phyloP scores from a whole-genome alignment of 306 rosid species.

The Rosa persica region DNA sequence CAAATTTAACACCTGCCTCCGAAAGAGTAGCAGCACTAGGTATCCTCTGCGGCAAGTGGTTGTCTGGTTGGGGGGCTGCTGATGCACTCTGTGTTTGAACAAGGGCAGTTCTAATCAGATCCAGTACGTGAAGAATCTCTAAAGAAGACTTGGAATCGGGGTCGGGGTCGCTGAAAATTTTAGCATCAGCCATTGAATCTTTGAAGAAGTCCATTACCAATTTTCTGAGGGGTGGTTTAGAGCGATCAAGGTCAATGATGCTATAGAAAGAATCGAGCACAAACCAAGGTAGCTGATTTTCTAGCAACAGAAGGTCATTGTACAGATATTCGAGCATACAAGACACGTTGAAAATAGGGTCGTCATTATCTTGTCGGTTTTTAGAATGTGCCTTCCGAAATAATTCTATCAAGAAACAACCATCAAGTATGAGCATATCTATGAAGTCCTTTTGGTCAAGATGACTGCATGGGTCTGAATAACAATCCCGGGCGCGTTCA shows the following conservation, averaged over 20 bases:
- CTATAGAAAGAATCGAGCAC: background rate
- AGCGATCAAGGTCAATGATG: background rate
- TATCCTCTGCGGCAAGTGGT: background rate
- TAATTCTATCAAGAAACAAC: slow-evolving; percentile 1
- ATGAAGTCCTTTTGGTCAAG: background rate
- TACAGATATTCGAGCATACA: background rate
- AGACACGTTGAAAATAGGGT: background rate
- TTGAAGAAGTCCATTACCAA: background rate
- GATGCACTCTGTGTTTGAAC: too few relatives aligned
- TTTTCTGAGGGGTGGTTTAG: background rate
- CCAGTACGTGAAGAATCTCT: background rate
- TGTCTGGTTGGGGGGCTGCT: too few relatives aligned
- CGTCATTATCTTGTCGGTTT: background rate
- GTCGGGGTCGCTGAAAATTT: background rate
- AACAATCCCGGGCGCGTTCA: background rate
- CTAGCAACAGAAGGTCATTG: background rate
- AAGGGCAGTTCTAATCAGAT: background rate
- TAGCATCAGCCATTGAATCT: background rate
- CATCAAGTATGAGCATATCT: background rate
- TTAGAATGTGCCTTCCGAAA: background rate
- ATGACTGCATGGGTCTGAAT: background rate
- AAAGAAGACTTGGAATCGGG: too few relatives aligned
- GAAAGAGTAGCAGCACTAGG: slow-evolving; percentile 1
- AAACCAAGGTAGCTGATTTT: background rate
- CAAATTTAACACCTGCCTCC: slow-evolving; percentile 15